These are phyloP conservation scores for Termitomyces sp. DNA, from an alignment of 768 basidiomycete genomes.

Conservation along the genomic window DNA sequence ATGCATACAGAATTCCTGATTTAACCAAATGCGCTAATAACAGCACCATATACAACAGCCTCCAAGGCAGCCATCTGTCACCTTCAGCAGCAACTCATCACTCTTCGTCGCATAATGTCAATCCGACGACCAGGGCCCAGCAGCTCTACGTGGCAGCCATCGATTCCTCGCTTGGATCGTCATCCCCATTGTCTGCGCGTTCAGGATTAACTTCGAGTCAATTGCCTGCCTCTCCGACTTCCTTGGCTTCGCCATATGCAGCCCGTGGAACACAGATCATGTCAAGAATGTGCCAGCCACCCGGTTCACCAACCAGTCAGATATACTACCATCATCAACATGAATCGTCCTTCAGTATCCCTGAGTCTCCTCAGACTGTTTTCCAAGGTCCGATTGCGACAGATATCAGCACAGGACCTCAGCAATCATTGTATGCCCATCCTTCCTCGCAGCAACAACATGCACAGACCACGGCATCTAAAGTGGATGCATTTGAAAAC, in stretches of 20 bases:
- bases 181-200: background rate
- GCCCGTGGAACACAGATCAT: background rate
- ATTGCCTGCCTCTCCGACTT: background rate
- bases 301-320: background rate
- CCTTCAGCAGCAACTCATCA: background rate
- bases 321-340: background rate
- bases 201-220: background rate
- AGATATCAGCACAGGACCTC: background rate
- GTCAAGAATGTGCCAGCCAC: background rate
- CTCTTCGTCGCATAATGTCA: background rate
- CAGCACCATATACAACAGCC: background rate
- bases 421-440: background rate
- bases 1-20: background rate
- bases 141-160: background rate
- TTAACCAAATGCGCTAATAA: background rate
- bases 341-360: background rate
- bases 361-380: background rate
- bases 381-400: background rate
- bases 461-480: background rate
- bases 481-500: background rate
- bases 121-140: background rate
- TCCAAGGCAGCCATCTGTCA: background rate
- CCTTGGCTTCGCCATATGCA: background rate
- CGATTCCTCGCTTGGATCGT: background rate
- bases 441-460: background rate